These are phyloP conservation scores for Trichoderma hamatum DNA, from an alignment of 2,329 filamentous ascomycete genomes.

Conservation along the genomic window DNA sequence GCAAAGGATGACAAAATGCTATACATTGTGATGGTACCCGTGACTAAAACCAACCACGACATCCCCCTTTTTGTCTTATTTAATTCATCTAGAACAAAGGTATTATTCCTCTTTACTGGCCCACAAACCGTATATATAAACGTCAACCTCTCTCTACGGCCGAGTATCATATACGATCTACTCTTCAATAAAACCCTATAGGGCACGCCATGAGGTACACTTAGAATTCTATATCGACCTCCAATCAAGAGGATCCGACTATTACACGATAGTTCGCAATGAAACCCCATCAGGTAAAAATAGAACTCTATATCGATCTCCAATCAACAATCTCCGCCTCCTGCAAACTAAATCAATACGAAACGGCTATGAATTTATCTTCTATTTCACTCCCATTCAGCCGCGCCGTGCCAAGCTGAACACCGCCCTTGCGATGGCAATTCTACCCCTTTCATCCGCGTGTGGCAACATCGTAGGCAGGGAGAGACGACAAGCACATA, in stretches of 20 bases:
- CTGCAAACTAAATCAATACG: background rate
- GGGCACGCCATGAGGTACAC: background rate
- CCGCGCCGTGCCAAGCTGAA: background rate
- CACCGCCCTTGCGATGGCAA: background rate
- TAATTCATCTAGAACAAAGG: background rate
- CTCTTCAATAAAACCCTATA: background rate
- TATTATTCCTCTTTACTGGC: background rate
- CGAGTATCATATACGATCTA: background rate
- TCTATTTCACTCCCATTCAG: background rate
- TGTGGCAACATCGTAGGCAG: slow-evolving; percentile 5
- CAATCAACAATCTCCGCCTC: background rate
- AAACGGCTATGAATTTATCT: background rate
- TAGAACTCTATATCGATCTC: background rate
- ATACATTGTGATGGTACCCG: background rate
- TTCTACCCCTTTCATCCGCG: background rate
- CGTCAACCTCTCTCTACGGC: background rate
- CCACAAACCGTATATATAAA: background rate
- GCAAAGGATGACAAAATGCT: background rate
- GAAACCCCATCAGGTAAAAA: background rate
- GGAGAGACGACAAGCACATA: background rate
- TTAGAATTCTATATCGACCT: background rate
- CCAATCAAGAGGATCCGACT: background rate
- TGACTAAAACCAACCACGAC: background rate
- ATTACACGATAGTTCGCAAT: no score
- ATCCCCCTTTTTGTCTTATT: background rate